phyloP scores from a whole-genome alignment of 441 rosid genomes.

The Gossypium trilobum region DNA sequence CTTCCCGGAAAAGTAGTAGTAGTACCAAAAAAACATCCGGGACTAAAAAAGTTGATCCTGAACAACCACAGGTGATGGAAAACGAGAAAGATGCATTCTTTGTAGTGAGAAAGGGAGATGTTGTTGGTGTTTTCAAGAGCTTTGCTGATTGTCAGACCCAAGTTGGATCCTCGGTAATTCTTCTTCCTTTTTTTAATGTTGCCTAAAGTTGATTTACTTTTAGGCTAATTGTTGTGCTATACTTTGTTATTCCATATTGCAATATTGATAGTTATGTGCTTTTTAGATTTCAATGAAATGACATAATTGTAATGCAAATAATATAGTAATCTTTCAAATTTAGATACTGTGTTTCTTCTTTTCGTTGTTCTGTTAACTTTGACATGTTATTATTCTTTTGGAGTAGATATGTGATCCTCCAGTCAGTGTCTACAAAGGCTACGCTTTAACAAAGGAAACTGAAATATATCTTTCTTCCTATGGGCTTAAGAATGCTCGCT shows the following conservation, averaged over 20 bases:
- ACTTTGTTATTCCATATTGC: neutral
- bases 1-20: constrained; percentile 32
- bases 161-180: constrained; percentile 64
- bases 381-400: neutral
- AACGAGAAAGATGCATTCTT: constrained; percentile 58
- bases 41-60: constrained; percentile 22
- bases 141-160: constrained; percentile 69
- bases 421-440: constrained; percentile 68
- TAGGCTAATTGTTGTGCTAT: neutral
- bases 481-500: constrained; percentile 68
- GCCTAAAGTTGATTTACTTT: neutral
- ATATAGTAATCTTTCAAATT: neutral
- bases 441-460: constrained; percentile 41
- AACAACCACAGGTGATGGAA: constrained; percentile 23
- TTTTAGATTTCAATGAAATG: neutral
- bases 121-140: constrained; percentile 63
- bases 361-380: neutral
- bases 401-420: constrained; percentile 68
- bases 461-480: constrained; percentile 50
- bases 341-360: neutral
- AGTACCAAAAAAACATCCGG: constrained; percentile 19
- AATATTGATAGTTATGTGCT: neutral
- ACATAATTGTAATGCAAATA: neutral
- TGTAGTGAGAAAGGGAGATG: constrained; percentile 78
- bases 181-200: neutral